Evolutionary conservation across 202 grass and related monocot genomes (phyloP).

Genomic region (Setaria viridis): DNA sequence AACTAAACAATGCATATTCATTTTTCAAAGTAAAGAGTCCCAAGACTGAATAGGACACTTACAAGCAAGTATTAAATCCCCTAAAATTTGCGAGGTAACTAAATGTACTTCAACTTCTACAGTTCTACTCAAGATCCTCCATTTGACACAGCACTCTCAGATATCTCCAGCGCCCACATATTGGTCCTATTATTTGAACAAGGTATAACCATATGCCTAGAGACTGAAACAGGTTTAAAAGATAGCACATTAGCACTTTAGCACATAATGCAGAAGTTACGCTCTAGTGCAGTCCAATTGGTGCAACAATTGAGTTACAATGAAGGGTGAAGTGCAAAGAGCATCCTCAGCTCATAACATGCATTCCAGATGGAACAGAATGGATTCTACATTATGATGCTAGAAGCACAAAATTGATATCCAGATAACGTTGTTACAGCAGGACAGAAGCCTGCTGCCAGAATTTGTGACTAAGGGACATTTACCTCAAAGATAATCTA

Average conservation of each 20-base stretch:
- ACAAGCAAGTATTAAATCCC: not conserved
- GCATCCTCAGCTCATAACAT: conserved; percentile 25
- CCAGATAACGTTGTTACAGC: conserved; percentile 8
- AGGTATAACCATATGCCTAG: not conserved
- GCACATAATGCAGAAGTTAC: not conserved
- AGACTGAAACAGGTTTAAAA: conserved; percentile 22
- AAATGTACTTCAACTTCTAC: conserved; percentile 3
- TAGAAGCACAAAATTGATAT: conserved; percentile 34
- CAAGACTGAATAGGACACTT: not conserved
- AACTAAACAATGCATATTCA: not conserved
- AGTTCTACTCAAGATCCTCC: no score
- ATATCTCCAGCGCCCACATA: not conserved
- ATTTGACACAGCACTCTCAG: not conserved
- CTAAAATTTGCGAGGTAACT: not conserved
- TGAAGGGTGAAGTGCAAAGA: conserved; percentile 12
- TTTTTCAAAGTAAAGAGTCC: not conserved
- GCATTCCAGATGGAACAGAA: conserved; percentile 8
- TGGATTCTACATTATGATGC: conserved; percentile 41
- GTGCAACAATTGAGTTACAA: conserved; percentile 18
- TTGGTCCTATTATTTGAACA: not conserved
- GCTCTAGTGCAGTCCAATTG: not conserved
- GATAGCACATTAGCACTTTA: not conserved
- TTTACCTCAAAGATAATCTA: conserved; percentile 56
- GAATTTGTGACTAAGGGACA: conserved; percentile 26
- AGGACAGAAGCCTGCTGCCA: conserved; percentile 22